Evolutionary conservation across 2,329 filamentous ascomycete genomes (phyloP), one percentile per base, ranked within the genome.

Genomic region (Ophiosphaerella korrae): DNA sequence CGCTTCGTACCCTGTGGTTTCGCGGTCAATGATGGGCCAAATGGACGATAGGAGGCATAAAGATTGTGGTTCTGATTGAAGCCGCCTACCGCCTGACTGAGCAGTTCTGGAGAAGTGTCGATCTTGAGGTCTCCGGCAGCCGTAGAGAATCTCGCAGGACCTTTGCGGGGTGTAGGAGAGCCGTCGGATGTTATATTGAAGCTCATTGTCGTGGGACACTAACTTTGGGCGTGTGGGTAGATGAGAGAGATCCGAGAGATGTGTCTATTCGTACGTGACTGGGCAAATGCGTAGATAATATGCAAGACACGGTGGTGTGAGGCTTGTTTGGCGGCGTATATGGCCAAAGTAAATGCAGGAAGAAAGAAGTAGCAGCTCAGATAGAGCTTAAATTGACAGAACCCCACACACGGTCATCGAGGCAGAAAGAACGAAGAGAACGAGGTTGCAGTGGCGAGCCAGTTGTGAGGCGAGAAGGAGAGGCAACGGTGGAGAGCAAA

Each of bases 151-250:
- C 67, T 64, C 37, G 54, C 33, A 26, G 59, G 39, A 36, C 60
- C 61, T 53, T 76, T 76, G 63, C 74, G 74, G 26, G 73, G 74
- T 32, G 73, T 75, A 26, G 74, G 74, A 43, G 74, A 76, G 23
- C 73, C 73, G 57, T 74, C 71, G 50, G 71, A 71, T 55, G 73
- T 70, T 57, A 75, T 74, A 49, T 70, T 74, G 66, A 66, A 67
- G 63, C 62, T 72, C 70, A 74, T 73, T 45, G 52, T 62, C 49
- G 50, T 26, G 51, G 50, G 53, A 7, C 26, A 29, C 26, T 54
- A 59, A 45, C 52, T 49, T 58, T 37, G 51, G 46, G 57, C 39
- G 53, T 54, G 59, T 48, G 45, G 45, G 60, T 68, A 70, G 64
- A 68, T 66, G 60, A 43, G 58, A 65, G 55, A 71, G 62, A 71